Conservation (phyloP, 176 grass and related monocot species). For the Triticum urartu region DNA sequence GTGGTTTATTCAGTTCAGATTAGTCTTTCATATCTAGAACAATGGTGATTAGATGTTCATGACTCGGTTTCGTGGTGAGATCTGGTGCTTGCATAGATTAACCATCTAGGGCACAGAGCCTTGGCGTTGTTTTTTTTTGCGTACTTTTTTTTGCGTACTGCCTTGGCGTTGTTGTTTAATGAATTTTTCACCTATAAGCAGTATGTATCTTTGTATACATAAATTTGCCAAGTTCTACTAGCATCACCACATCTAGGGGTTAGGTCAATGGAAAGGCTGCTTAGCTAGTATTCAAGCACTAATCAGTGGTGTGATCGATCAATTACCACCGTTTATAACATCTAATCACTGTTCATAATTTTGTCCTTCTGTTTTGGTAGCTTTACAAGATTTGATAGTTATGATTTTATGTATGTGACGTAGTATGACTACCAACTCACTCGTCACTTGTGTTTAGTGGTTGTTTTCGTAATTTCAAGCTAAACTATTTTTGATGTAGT, state of each 20-base stretch:
- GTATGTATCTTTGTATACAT: neutral
- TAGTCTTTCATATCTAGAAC: neutral
- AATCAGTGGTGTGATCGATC: neutral
- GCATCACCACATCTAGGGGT: neutral
- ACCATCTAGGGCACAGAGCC: neutral
- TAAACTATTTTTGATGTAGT: neutral
- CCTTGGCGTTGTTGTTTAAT: neutral
- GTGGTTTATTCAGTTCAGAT: neutral
- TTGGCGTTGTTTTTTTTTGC: neutral
- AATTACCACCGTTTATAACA: neutral
- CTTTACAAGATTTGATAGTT: neutral
- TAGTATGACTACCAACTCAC: neutral
- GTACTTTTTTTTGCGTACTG: too few species aligned
- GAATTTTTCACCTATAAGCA: neutral
- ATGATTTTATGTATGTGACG: neutral
- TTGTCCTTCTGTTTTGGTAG: neutral
- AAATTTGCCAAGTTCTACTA: neutral
- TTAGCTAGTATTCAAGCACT: neutral
- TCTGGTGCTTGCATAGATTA: slow-evolving; percentile 8
- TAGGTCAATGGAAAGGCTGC: neutral
- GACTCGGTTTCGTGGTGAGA: neutral
- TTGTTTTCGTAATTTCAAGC: neutral
- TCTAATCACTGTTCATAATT: neutral
- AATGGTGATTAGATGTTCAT: neutral
- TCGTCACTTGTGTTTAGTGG: neutral